phyloP scores from a whole-genome alignment of 1,284 basidiomycete species.

The Gomphus bonarii region DNA sequence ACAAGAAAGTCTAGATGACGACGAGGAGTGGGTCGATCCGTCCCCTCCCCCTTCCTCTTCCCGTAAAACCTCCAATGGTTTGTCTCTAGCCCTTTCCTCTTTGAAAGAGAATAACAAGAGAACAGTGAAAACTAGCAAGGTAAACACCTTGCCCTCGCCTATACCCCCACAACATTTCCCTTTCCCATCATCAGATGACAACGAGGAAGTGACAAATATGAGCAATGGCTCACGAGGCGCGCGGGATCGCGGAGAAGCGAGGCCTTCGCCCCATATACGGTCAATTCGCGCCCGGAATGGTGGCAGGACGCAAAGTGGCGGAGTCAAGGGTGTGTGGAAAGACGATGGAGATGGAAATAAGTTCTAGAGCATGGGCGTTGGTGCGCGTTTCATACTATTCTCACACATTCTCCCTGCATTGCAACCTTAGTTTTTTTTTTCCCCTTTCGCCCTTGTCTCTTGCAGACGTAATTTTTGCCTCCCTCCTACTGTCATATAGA shows the following conservation, averaged over 20 bases:
- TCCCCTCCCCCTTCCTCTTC: conserved; percentile 9
- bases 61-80: conserved; percentile 4
- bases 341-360: conserved; percentile 15
- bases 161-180: conserved; percentile 9
- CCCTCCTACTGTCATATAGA: conserved; percentile 1
- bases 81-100: background rate
- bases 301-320: conserved; percentile 71
- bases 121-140: background rate
- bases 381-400: background rate
- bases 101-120: conserved; percentile 9
- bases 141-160: background rate
- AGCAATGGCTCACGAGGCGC: background rate
- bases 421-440: background rate
- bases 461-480: background rate
- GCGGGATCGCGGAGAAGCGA: conserved; percentile 20
- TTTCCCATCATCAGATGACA: conserved; percentile 11
- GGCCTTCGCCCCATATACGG: conserved; percentile 37
- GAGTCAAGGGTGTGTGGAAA: conserved; percentile 57
- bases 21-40: conserved; percentile 13
- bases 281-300: conserved; percentile 63
- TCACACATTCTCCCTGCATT: conserved; percentile 4
- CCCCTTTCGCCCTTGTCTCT: background rate
- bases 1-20: conserved; percentile 11
- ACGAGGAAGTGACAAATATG: background rate
- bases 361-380: background rate